Evolutionary conservation across 192 early-diverging fungal species (phyloP).

Genomic region (Piromyces sp.): DNA sequence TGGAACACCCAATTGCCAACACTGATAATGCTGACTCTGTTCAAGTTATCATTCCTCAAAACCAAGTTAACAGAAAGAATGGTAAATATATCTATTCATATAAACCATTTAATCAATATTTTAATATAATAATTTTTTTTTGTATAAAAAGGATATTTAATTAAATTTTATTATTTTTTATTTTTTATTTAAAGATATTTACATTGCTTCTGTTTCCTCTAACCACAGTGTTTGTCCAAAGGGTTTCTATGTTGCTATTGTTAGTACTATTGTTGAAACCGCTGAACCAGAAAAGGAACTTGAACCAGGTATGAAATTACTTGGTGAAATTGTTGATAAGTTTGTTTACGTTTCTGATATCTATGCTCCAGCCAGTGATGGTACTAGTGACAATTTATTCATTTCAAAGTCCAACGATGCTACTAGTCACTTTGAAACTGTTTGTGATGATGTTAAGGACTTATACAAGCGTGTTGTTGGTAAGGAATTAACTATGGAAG

Average conservation of each 20-base stretch:
- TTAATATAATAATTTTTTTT: no score
- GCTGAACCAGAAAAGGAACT: conserved; percentile 78
- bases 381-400: conserved; percentile 65
- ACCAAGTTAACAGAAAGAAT: conserved; percentile 79
- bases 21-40: conserved; percentile 69
- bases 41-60: conserved; percentile 95
- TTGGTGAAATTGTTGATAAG: conserved; percentile 77
- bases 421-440: conserved; percentile 96
- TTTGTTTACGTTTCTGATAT: conserved; percentile 74
- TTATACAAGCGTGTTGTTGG: conserved; percentile 59
- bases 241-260: conserved; percentile 79
- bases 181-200: conserved; percentile 53
- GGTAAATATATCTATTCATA: conserved; percentile 13
- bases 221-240: conserved; percentile 85
- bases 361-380: conserved; percentile 69
- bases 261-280: conserved; percentile 94
- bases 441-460: conserved; percentile 87
- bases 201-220: conserved; percentile 82
- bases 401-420: conserved; percentile 93
- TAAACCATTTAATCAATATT: no score
- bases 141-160: no score
- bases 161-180: no score
- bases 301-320: conserved; percentile 65
- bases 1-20: conserved; percentile 81
- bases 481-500: conserved; percentile 4